A percentile compares a stretch with the other conserved stretches of the same genome.
Evolutionary conservation across 306 rosid species (phyloP).

Genomic region (Rubus parviflorus): DNA sequence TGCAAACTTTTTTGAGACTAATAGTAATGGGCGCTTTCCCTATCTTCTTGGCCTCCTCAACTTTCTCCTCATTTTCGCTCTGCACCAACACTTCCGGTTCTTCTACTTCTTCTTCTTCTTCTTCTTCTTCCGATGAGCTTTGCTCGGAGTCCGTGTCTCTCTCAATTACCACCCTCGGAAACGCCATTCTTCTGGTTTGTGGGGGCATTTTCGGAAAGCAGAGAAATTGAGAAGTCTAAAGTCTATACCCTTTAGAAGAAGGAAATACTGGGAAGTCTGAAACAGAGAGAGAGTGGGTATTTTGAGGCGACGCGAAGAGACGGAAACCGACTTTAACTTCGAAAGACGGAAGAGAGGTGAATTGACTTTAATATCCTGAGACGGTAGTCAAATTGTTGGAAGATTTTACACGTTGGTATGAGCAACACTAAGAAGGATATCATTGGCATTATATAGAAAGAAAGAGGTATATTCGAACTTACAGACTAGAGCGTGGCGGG

Average conservation of each 20-base stretch:
- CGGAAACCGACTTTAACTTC: constrained; percentile 3
- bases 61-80: constrained; percentile 29
- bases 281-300: neutral
- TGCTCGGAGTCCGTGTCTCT: constrained; percentile 72
- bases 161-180: constrained; percentile 68
- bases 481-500: constrained; percentile 33
- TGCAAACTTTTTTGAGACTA: constrained; percentile 81
- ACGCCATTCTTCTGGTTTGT: constrained; percentile 49
- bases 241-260: constrained; percentile 11
- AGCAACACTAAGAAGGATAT: no score
- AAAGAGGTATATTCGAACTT: constrained; percentile 20
- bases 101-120: constrained; percentile 31
- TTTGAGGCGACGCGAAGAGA: neutral
- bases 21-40: constrained; percentile 63
- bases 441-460: neutral
- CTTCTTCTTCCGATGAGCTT: constrained; percentile 73
- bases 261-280: neutral
- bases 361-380: neutral
- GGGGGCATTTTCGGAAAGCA: constrained; percentile 55
- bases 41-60: constrained; percentile 46
- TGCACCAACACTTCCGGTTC: constrained; percentile 25
- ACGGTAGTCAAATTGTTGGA: neutral
- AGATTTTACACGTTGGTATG: neutral
- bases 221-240: neutral
- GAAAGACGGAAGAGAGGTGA: neutral